Conservation (phyloP, 2,329 filamentous ascomycete genomes). For the Aspergillus calidoustus region DNA sequence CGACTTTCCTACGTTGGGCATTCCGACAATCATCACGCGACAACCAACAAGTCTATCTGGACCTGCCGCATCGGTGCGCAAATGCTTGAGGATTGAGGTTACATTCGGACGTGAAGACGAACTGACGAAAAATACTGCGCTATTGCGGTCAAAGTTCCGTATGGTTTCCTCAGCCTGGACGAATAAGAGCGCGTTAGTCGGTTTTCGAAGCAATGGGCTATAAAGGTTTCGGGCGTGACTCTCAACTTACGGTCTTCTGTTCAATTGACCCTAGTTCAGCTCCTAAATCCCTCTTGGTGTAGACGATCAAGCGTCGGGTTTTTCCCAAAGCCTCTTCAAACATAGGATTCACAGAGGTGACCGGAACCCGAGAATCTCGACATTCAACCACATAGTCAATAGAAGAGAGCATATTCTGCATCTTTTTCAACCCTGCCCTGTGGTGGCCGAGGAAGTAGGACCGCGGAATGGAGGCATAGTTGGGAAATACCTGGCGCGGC, state of each 20-base stretch:
- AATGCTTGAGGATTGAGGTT: constrained; percentile 38
- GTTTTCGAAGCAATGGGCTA: background rate
- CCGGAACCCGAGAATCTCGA: constrained; percentile 86
- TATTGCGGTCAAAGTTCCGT: constrained; percentile 38
- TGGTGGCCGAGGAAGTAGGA: constrained; percentile 98
- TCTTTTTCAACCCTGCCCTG: constrained; percentile 76
- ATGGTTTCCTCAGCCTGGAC: constrained; percentile 39
- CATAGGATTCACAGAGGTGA: constrained; percentile 86
- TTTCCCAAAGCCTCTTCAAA: constrained; percentile 79
- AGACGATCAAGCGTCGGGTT: constrained; percentile 78
- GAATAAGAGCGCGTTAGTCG: constrained; percentile 7
- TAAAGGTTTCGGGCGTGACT: background rate
- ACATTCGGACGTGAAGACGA: constrained; percentile 37
- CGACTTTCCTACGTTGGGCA: constrained; percentile 98
- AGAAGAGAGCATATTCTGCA: constrained; percentile 77
- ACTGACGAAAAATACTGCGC: constrained; percentile 42
- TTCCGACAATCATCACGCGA: constrained; percentile 85
- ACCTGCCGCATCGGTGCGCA: constrained; percentile 35
- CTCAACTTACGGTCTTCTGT: constrained; percentile 43
- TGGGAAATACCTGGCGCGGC: constrained; percentile 74
- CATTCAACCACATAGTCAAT: constrained; percentile 93
- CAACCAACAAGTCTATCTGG: constrained; percentile 71
- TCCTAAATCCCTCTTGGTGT: constrained; percentile 85
- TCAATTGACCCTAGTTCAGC: constrained; percentile 47
- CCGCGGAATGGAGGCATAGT: constrained; percentile 75